Conservation (phyloP, 495 filamentous ascomycete species). For the Amphirosellinia nigrospora region DNA sequence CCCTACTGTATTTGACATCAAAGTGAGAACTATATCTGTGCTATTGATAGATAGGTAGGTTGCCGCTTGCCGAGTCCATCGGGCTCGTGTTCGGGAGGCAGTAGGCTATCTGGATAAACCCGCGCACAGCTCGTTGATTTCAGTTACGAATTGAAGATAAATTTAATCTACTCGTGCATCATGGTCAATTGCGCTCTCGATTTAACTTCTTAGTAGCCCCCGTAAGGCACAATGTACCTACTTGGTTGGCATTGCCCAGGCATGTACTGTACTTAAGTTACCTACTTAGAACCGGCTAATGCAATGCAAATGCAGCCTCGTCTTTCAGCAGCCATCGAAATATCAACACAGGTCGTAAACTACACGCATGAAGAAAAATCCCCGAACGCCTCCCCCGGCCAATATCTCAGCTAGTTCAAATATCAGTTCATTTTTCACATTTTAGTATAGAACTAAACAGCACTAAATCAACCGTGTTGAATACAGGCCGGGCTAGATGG, state of each 20-base stretch:
- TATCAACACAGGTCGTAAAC: not conserved
- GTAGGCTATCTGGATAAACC: conserved; percentile 1
- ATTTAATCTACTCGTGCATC: not conserved
- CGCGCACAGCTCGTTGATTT: not conserved
- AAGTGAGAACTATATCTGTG: conserved; percentile 6
- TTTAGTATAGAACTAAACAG: not conserved
- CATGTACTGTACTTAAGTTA: not conserved
- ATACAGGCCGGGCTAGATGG: not conserved
- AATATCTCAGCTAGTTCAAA: not conserved
- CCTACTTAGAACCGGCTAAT: not conserved
- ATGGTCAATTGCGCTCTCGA: not conserved
- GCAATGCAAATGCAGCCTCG: not conserved
- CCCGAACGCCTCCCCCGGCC: not conserved
- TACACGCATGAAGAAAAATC: not conserved
- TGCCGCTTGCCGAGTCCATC: not conserved
- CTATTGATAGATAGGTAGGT: conserved; percentile 15
- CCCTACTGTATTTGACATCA: conserved; percentile 6
- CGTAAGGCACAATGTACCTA: not conserved
- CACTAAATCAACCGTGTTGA: not conserved
- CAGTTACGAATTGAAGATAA: not conserved
- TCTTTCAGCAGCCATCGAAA: not conserved
- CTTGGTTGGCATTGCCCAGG: too few species aligned
- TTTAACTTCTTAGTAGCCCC: not conserved
- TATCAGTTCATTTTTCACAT: conserved; percentile 1
- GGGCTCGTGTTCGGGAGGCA: not conserved